Evolutionary conservation across 495 filamentous ascomycete species (phyloP).

Genomic region (Neurospora sp.): DNA sequence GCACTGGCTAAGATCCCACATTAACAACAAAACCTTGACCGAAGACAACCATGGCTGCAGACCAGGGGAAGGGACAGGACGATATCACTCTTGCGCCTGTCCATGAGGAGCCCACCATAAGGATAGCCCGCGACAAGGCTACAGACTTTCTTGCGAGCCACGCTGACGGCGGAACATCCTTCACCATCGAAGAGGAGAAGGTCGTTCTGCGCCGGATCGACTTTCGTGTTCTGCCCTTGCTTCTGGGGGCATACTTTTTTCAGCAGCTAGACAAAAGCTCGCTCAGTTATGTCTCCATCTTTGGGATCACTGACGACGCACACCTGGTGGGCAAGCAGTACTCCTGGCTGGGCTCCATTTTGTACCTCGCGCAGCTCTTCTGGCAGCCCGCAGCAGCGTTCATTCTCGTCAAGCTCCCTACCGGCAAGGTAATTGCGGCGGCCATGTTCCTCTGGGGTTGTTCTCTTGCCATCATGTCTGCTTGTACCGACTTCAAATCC

Average conservation of each 20-base stretch:
- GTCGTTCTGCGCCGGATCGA: slow-evolving; percentile 36
- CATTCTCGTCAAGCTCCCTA: slow-evolving; percentile 41
- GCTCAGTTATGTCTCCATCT: slow-evolving; percentile 42
- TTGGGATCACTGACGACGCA: slow-evolving; percentile 42
- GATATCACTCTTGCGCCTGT: slow-evolving; percentile 16
- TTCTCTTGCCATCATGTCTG: slow-evolving; percentile 28
- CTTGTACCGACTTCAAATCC: slow-evolving; percentile 32
- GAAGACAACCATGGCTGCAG: background rate
- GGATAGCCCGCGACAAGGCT: slow-evolving; percentile 23
- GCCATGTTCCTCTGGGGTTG: slow-evolving; percentile 33
- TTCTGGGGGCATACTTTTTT: slow-evolving; percentile 43
- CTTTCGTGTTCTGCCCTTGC: slow-evolving; percentile 36
- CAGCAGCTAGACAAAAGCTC: slow-evolving; percentile 46
- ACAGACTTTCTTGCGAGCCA: slow-evolving; percentile 32
- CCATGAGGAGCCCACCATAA: background rate
- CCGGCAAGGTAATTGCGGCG: slow-evolving; percentile 32
- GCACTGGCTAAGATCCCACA: background rate
- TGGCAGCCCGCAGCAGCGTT: slow-evolving; percentile 36
- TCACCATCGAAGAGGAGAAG: slow-evolving; percentile 31
- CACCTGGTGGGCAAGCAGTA: slow-evolving; percentile 38
- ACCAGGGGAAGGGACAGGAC: background rate
- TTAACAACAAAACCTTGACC: background rate
- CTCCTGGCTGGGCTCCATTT: slow-evolving; percentile 36
- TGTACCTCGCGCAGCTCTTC: slow-evolving; percentile 36
- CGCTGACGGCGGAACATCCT: slow-evolving; percentile 18